phyloP scores from a whole-genome alignment of 1,284 basidiomycete species.

The Puccinia triticina region DNA sequence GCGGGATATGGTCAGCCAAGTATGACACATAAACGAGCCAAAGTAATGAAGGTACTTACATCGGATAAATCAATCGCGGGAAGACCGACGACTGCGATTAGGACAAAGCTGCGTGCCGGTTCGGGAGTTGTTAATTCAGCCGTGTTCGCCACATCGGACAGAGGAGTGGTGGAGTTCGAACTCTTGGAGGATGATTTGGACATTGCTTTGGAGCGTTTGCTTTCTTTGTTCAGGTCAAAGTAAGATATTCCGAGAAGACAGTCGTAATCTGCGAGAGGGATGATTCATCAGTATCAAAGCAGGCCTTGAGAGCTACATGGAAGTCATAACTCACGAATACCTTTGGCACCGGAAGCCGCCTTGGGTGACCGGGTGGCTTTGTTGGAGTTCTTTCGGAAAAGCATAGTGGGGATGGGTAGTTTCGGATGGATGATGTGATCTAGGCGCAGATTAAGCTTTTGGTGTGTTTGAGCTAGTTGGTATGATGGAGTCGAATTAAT shows the following conservation, averaged over 20 bases:
- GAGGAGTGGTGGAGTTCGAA: not conserved
- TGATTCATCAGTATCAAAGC: not conserved
- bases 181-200: not conserved
- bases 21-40: not conserved
- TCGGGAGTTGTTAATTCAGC: not conserved
- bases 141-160: not conserved
- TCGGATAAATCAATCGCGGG: not conserved
- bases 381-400: not conserved
- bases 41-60: not conserved
- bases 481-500: not conserved
- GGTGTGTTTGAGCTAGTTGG: not conserved
- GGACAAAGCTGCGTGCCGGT: not conserved
- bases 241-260: slow-evolving; percentile 19
- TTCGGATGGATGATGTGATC: not conserved
- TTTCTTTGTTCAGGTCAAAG: not conserved
- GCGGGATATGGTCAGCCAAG: not conserved
- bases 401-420: not conserved
- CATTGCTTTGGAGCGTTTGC: not conserved
- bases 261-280: not conserved
- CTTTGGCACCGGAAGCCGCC: not conserved
- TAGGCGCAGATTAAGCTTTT: not conserved
- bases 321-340: not conserved
- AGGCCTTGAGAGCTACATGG: not conserved
- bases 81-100: not conserved
- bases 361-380: not conserved